These are phyloP conservation scores for Cucumis sativus DNA, from an alignment of 306 rosid genomes.

Conservation along the genomic window Cucumber_9930_V3 NC_026657.2:31363501-31364000, in stretches of 20 bases:
- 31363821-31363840: not conserved
- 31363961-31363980: slow-evolving; percentile 16
- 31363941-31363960: not conserved
- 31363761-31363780: not conserved
- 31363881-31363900: slow-evolving; percentile 44
- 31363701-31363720: not conserved
- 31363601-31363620: too few species aligned
- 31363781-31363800: not conserved
- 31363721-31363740: not conserved
- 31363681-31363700: not conserved
- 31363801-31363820: not conserved
- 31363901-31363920: slow-evolving; percentile 50
- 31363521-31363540: too few species aligned
- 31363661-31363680: too few species aligned
- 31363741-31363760: not conserved
- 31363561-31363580: too few species aligned
- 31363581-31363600: too few species aligned
- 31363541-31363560: too few species aligned
- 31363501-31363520: too few species aligned
- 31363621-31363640: too few species aligned
- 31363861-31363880: not conserved
- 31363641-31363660: too few species aligned
- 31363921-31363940: not conserved
- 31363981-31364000: not conserved
- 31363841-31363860: not conserved